Base-by-base conservation (phyloP, 495 filamentous ascomycete species). In the Astrothelium subdiscretum region DNA sequence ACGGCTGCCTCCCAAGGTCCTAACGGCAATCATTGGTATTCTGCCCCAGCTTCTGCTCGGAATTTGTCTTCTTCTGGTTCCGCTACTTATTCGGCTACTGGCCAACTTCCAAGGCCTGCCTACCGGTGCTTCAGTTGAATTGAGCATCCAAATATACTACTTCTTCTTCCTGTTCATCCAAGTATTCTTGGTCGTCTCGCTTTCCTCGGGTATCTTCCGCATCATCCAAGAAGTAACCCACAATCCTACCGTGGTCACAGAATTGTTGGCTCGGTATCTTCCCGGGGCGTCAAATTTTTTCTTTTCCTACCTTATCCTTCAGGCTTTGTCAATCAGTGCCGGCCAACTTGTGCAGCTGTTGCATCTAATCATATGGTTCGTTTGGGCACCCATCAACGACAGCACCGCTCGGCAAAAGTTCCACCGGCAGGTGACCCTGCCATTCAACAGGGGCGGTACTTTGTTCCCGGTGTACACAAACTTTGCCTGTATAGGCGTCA, bases 381-480 rank as follows among this genome's bases (percentile, higher is more conserved):
- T 97, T 48, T 73, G 92, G 26, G 83, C 85, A 12, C 87, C 86
- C 12, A 74, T 96, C 1, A 65, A 94, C 58, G 95, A 98, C 74
- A 88, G 75, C 62, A 98, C 94, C 6, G 90, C 92, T 1, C 81
- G 94, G 60, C 83, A 89, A 67, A 96, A 97, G 70, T 97, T 91
- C 85, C 80, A 75, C 3, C 86, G 95, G 60, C 89, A 95, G 63
- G 90, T 89, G 6, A 83, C 81, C 44, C 77, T 97, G 42, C 83
- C 87, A 54, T 81, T 81, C 61, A 84, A 96, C 68, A 83, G 86
- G 65, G 97, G 95, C 92, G 94, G 94, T 6, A 89, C 85, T 2
- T 92, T 91, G 76, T 97, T 97, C 71, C 94, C 94, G 0, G 85
- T 96, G 2, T 97, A 96, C 73, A 97, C 94, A 15, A 96, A 92